Conservation (phyloP, 208 protist species). For the Porcisia deanei region DNA sequence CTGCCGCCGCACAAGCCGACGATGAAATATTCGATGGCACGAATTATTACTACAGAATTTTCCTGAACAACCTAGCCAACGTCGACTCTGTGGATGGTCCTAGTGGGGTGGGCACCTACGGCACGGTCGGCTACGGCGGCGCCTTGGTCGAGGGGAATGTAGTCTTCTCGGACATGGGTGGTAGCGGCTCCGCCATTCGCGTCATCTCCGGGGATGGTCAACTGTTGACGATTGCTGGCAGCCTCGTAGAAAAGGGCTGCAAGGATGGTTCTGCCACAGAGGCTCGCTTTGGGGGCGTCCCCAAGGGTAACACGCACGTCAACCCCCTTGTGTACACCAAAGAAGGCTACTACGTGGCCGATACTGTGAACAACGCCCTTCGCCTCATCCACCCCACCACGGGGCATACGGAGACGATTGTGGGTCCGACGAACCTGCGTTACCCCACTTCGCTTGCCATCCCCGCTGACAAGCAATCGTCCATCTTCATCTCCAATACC, state of each 20-base stretch:
- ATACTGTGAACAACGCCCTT: conserved; percentile 58
- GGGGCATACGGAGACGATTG: conserved; percentile 29
- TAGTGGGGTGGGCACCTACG: conserved; percentile 46
- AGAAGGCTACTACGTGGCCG: conserved; percentile 43
- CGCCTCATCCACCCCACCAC: conserved; percentile 41
- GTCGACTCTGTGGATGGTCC: conserved; percentile 35
- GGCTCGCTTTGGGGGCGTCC: conserved; percentile 38
- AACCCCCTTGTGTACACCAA: conserved; percentile 30
- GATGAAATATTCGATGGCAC: conserved; percentile 15
- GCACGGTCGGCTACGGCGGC: conserved; percentile 28
- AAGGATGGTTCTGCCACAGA: conserved; percentile 24
- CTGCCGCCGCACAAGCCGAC: conserved; percentile 5
- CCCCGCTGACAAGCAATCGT: not conserved
- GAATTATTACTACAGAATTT: conserved; percentile 40
- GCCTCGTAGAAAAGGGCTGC: conserved; percentile 22
- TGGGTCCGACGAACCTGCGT: not conserved
- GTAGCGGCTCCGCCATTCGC: conserved; percentile 47
- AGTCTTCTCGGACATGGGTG: conserved; percentile 60
- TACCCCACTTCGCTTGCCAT: conserved; percentile 6
- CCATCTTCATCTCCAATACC: conserved; percentile 54
- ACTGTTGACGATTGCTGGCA: conserved; percentile 55
- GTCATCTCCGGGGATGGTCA: conserved; percentile 25
- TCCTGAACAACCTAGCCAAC: conserved; percentile 9
- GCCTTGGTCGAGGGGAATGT: conserved; percentile 15
- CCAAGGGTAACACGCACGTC: conserved; percentile 3